Evolutionary conservation across 257 asterid genomes (phyloP).

Genomic region (Salvia miltiorrhiza): DNA sequence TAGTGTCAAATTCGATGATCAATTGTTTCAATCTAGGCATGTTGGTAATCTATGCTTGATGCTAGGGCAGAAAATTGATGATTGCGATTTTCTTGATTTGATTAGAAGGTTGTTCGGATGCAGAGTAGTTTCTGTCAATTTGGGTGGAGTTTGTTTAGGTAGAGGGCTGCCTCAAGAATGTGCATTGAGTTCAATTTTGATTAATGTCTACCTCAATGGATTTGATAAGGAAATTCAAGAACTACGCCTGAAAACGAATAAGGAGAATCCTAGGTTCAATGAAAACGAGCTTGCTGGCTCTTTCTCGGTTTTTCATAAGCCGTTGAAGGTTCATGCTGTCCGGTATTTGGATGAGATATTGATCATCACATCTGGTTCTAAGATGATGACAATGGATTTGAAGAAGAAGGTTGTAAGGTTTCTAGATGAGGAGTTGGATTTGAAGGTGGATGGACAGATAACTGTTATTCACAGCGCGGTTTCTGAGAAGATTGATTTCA

Average conservation of each 20-base stretch:
- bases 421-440: slow-evolving; percentile 49
- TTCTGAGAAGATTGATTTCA: slow-evolving; percentile 77
- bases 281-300: slow-evolving; percentile 39
- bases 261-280: slow-evolving; percentile 45
- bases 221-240: slow-evolving; percentile 77
- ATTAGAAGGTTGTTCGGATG: slow-evolving; percentile 47
- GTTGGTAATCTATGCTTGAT: slow-evolving; percentile 55
- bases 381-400: slow-evolving; percentile 61
- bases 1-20: slow-evolving; percentile 47
- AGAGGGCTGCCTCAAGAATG: slow-evolving; percentile 92
- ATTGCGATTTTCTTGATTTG: slow-evolving; percentile 43
- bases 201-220: slow-evolving; percentile 58
- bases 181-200: slow-evolving; percentile 59
- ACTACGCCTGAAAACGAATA: slow-evolving; percentile 39
- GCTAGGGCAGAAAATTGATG: slow-evolving; percentile 65
- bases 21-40: slow-evolving; percentile 39
- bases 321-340: slow-evolving; percentile 73
- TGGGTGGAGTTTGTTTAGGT: slow-evolving; percentile 55
- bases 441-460: slow-evolving; percentile 49
- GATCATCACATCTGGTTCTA: slow-evolving; percentile 73
- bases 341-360: slow-evolving; percentile 83
- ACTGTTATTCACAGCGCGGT: slow-evolving; percentile 82
- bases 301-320: slow-evolving; percentile 51
- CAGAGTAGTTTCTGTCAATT: slow-evolving; percentile 37
- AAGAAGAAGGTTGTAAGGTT: slow-evolving; percentile 47